Percentiles rank a stretch among this genome's conserved stretches.
These are phyloP conservation scores for Fusarium bactridioides DNA, from an alignment of 2,329 filamentous ascomycete genomes.

Conservation along the genomic window DNA sequence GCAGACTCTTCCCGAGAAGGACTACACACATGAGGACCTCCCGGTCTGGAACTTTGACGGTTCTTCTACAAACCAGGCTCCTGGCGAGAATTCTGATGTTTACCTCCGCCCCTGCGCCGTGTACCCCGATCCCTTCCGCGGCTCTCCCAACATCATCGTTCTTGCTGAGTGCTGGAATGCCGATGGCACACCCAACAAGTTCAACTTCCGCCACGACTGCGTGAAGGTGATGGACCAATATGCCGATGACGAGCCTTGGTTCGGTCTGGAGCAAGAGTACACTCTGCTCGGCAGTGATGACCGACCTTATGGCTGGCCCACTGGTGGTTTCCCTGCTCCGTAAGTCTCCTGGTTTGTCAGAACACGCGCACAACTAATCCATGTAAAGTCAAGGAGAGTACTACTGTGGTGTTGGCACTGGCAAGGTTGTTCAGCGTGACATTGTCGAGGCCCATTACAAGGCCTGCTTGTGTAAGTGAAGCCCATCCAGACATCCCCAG, in stretches of 20 bases:
- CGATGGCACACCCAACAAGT: constrained; percentile 96
- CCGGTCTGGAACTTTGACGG: constrained; percentile 70
- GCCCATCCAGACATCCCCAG: no score
- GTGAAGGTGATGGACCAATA: constrained; percentile 89
- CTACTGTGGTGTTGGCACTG: constrained; percentile 91
- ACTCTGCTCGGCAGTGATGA: constrained; percentile 78
- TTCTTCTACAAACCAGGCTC: constrained; percentile 90
- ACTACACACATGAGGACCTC: constrained; percentile 60
- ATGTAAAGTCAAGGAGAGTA: constrained; percentile 46
- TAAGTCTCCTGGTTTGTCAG: constrained; percentile 23
- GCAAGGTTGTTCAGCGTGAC: constrained; percentile 97
- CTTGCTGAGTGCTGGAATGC: constrained; percentile 94
- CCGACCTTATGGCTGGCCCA: constrained; percentile 80
- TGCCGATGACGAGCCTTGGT: constrained; percentile 88
- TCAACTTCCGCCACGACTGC: constrained; percentile 95
- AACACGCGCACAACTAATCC: fast-evolving
- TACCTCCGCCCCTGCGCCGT: constrained; percentile 91
- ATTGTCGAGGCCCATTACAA: constrained; percentile 79
- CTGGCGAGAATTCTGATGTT: constrained; percentile 95
- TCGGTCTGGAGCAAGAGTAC: constrained; percentile 98
- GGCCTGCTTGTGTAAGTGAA: constrained; percentile 69
- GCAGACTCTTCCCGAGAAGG: constrained; percentile 60
- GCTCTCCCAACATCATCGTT: constrained; percentile 90
- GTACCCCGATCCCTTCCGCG: constrained; percentile 92
- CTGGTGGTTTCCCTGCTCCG: constrained; percentile 85